A percentile compares a stretch with the other conserved stretches of the same genome.
phyloP scores from a whole-genome alignment of 768 basidiomycete species.

The Candolleomyces efflorescens region DNA sequence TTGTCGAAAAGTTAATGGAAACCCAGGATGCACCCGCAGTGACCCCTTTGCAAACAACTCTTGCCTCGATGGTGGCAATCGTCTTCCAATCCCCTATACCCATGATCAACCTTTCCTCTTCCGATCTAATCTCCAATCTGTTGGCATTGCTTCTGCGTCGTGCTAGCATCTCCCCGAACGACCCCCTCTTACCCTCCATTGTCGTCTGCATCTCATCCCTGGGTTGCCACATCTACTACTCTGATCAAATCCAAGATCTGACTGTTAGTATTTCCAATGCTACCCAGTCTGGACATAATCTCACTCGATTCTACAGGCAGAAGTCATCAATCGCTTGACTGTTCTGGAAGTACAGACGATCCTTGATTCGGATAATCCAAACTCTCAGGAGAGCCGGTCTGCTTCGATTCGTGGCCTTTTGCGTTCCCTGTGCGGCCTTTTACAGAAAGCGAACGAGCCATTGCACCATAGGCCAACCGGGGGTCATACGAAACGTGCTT shows the following conservation, averaged over 20 bases:
- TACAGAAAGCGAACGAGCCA: conserved; percentile 55
- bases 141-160: conserved; percentile 71
- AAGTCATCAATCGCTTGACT: conserved; percentile 71
- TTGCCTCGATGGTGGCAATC: conserved; percentile 75
- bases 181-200: conserved; percentile 60
- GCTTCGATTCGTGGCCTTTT: conserved; percentile 70
- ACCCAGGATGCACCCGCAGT: conserved; percentile 49
- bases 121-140: conserved; percentile 81
- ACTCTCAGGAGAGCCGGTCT: conserved; percentile 34
- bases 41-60: conserved; percentile 50
- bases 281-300: neutral
- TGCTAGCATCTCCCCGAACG: conserved; percentile 54
- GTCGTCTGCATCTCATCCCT: conserved; percentile 80
- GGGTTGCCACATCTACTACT: conserved; percentile 90
- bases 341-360: conserved; percentile 65
- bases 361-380: conserved; percentile 9
- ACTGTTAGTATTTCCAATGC: conserved; percentile 37
- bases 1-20: conserved; percentile 73
- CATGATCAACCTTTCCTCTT: conserved; percentile 86
- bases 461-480: conserved; percentile 20
- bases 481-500: neutral
- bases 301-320: conserved; percentile 41
- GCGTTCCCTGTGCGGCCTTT: conserved; percentile 64
- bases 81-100: conserved; percentile 82
- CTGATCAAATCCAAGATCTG: conserved; percentile 93